Conservation (phyloP, 345 rosid species). For the Brassica rapa region DNA sequence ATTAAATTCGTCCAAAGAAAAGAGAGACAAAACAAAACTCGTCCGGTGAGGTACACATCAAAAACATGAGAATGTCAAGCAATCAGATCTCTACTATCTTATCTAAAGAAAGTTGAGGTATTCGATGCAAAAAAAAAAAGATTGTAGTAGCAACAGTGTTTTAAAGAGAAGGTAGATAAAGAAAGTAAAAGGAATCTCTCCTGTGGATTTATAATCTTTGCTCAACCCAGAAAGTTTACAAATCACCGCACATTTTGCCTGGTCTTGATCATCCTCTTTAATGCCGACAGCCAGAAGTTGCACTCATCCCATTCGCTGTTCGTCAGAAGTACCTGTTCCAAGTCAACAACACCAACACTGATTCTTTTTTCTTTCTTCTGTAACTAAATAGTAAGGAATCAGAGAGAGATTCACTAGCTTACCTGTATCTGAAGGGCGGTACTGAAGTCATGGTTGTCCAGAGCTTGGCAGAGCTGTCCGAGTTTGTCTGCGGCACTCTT, state of each 20-base stretch:
- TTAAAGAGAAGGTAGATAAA: slow-evolving; percentile 3
- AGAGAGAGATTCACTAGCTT: slow-evolving; percentile 22
- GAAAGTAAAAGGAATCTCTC: slow-evolving; percentile 28
- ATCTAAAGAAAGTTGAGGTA: slow-evolving; percentile 17
- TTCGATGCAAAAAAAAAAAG: not conserved
- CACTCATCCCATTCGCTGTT: slow-evolving; percentile 99
- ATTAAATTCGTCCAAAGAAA: slow-evolving; percentile 1
- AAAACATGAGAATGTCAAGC: slow-evolving; percentile 17
- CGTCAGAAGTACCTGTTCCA: slow-evolving; percentile 76
- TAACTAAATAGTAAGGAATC: not conserved
- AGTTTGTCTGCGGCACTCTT: slow-evolving; percentile 91
- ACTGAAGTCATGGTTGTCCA: slow-evolving; percentile 74
- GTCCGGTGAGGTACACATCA: slow-evolving; percentile 15
- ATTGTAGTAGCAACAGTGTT: slow-evolving; percentile 18
- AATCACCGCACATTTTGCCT: slow-evolving; percentile 77
- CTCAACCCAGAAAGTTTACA: not conserved
- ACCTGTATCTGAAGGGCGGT: slow-evolving; percentile 95
- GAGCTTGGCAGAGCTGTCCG: slow-evolving; percentile 82
- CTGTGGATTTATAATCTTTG: slow-evolving; percentile 11
- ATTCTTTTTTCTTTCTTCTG: not conserved
- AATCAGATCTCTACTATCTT: slow-evolving; percentile 30
- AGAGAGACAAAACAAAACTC: not conserved
- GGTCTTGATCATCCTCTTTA: slow-evolving; percentile 92
- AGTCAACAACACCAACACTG: not conserved
- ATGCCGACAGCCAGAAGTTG: slow-evolving; percentile 87